Evolutionary conservation across 345 rosid species (phyloP), one percentile per base, ranked within the genome.

Genomic region (Luvunga scandens): DNA sequence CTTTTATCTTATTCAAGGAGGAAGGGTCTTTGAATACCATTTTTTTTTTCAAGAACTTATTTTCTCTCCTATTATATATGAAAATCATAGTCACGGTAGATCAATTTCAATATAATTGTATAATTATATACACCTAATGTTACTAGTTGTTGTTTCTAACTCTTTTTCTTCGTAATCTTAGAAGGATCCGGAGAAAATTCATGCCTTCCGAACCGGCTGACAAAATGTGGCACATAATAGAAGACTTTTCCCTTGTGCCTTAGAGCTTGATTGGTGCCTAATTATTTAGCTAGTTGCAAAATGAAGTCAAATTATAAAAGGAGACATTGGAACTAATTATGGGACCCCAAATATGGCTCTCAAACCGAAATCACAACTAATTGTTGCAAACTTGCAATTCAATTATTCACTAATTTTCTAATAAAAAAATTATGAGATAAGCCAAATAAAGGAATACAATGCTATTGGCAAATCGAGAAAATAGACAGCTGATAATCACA

Each of bases 301-400:
- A 67, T 57, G 38, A 42, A 62, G 62, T 42, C 66, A 55, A 67
- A 67, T 66, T 25, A 60, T 48, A 53, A 65, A 30, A 22, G 67
- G 12, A 72, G 57, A 71, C 34, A 63, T 22, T 55, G 4, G 59
- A 66, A 13, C 50, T 73, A 42, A 27, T 22, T 22, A 63, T 63
- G 79, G 83, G 79, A 33, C 76, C 79, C 48, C 7, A 42, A 27
- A 69, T 48, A 70, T 36, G 72, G 64, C 79, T 61, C 70, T 53
- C 25, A 33, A 70, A 69, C 79, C 6, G 36, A 30, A 53, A 28
- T 56, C 24, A 59, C 30, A 36, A 60, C 63, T 75, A 28, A 30
- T 28, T 25, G 57, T 61, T 74, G 63, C 24, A 30, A 50, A 14
- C 31, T 61, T 74, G 63, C 24, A 30, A 50, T 22, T 42, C 59